Conservation (phyloP, 257 asterid genomes). For the Ilex asprella region DNA sequence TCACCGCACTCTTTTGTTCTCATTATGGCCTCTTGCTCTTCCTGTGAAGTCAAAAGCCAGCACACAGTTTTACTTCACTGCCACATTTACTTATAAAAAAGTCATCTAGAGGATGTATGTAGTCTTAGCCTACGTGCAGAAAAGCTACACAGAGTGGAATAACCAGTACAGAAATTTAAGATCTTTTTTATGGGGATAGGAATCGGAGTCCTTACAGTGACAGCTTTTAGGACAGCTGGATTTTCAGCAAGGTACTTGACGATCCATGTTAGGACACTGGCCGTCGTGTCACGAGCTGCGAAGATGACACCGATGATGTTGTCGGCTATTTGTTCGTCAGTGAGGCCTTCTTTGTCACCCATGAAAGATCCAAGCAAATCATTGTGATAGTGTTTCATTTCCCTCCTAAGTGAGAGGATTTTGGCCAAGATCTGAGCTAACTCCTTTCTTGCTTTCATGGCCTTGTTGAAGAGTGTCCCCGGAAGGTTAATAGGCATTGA, state of each 20-base stretch:
- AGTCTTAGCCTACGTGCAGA: too few relatives aligned
- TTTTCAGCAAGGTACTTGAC: slow-evolving; percentile 71
- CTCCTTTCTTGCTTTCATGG: slow-evolving; percentile 71
- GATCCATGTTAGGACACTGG: slow-evolving; percentile 73
- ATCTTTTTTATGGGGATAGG: slow-evolving; percentile 1
- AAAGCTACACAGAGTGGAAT: too few relatives aligned
- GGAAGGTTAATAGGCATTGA: slow-evolving; percentile 53
- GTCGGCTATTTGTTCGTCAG: slow-evolving; percentile 67
- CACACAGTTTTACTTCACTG: neutral
- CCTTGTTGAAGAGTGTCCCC: slow-evolving; percentile 62
- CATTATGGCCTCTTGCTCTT: slow-evolving; percentile 61
- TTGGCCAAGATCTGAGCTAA: slow-evolving; percentile 47
- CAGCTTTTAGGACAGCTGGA: slow-evolving; percentile 57
- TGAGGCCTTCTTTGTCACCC: slow-evolving; percentile 53
- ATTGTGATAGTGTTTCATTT: slow-evolving; percentile 26
- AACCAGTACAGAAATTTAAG: neutral
- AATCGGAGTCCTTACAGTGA: slow-evolving; percentile 41
- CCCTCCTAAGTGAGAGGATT: slow-evolving; percentile 38
- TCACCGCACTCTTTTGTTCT: slow-evolving; percentile 33
- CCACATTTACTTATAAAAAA: neutral
- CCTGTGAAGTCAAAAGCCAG: slow-evolving; percentile 25
- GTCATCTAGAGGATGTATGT: too few relatives aligned
- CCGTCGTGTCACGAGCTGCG: slow-evolving; percentile 79
- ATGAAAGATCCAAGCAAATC: slow-evolving; percentile 67
- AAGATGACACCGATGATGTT: slow-evolving; percentile 67